Evolutionary conservation across 2,329 filamentous ascomycete genomes (phyloP), one percentile per base, ranked within the genome.

Genomic region (Diaporthe citrichinensis): DNA sequence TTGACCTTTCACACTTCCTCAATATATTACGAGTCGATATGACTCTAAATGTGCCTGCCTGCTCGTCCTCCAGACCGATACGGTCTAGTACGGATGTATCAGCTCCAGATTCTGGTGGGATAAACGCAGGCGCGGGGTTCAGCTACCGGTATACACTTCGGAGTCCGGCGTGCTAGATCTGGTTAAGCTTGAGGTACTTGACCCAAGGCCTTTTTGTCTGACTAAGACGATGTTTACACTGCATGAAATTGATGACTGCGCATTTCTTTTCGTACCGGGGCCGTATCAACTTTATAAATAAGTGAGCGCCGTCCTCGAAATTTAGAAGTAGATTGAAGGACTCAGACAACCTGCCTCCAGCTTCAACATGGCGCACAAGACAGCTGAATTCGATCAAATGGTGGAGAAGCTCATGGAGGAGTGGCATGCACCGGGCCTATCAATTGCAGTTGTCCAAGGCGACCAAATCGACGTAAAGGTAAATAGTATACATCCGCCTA

Each of bases 391-490:
- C 41, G 61, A 67, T 49, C 39, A 49, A 49, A 23, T 67, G 41
- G 61, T 67, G 41, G 28, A 46, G 61, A 49, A 41, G 20, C 61
- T 67, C 9, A 67, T 67, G 61, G 41, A 36, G 10, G 61, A 67
- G 61, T 67, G 61, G 61, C 61, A 67, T 9, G 61, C n/a, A 15
- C 61, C 61, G 41, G 61, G 61, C 41, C 28, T 67, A 28, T 67
- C 61, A n/a, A 67, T 67, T 67, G 61, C 61, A 67, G 28, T 67
- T 8, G 17, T 67, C 28, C 61, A 67, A 14, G 61, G 61, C 28
- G 61, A 67, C 10, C 17, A 67, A 8, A 49, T 67, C 28, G 41
- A 67, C 61, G 41, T 28, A n/a, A 67, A 67, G 61, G 61, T 67
- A 15, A 34, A 34, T n/a, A 2, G 12, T 0, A 20, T 34, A 4